Percentiles rank a stretch among this genome's conserved stretches.
phyloP scores from a whole-genome alignment of 306 rosid species.

The Begonia peltatifolia region DNA sequence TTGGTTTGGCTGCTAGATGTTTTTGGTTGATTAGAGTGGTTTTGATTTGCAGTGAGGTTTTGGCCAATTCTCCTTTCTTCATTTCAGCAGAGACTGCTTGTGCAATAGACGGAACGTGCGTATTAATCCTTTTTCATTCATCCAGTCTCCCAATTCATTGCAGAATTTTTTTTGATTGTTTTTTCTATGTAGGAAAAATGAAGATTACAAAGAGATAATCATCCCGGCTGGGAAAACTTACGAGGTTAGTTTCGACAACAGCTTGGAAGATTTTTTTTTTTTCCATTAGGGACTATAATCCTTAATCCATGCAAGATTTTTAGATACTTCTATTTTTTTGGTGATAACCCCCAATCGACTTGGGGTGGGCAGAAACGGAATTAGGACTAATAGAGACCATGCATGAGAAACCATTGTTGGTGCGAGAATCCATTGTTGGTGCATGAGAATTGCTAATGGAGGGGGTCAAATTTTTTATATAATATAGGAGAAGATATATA shows the following conservation, averaged over 20 bases:
- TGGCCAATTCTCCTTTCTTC: conserved; percentile 86
- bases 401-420: no score
- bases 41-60: conserved; percentile 55
- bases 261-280: conserved; percentile 5
- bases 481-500: no score
- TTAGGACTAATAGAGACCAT: no score
- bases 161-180: conserved; percentile 6
- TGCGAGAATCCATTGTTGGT: no score
- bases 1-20: conserved; percentile 9
- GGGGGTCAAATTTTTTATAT: no score
- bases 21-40: conserved; percentile 11
- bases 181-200: conserved; percentile 38
- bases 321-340: no score
- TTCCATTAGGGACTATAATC: neutral
- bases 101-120: conserved; percentile 47
- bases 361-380: no score
- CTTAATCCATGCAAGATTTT: no score
- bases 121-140: neutral
- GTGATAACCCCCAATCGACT: no score
- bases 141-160: conserved; percentile 1
- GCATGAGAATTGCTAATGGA: no score
- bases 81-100: conserved; percentile 87
- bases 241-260: conserved; percentile 44
- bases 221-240: conserved; percentile 75
- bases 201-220: conserved; percentile 61